Evolutionary conservation across 768 basidiomycete genomes (phyloP), one percentile per base, ranked within the genome.

Genomic region (Strobilomyces confusus): DNA sequence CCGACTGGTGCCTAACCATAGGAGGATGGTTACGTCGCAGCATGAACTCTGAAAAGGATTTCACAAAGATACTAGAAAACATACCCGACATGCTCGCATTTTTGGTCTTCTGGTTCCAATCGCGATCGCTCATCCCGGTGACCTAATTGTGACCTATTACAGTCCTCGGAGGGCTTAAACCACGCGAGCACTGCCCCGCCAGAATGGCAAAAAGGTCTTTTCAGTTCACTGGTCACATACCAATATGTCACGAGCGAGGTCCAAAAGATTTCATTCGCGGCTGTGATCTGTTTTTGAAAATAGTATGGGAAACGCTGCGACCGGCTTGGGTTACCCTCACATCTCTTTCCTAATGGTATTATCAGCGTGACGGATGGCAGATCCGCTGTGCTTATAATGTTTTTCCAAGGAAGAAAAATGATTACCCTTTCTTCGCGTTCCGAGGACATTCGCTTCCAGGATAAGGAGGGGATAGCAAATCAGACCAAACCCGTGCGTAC

Each of bases 341-440:
- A 51, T 36, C 47, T 48, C 56, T 23, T 63, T 62, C 62, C 55
- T 51, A 48, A 57, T 55, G 57, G 55, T 52, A 51, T 61, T 65
- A 63, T 58, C 56, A 44, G 29, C 58, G 48, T 40, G 37, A 53
- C 44, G n/a, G 55, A 45, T 44, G 50, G 45, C 56, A 54, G 54
- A 51, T 60, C 41, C 52, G 36, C 53, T 20, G 42, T 29, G 36
- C 50, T 38, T 32, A 52, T 34, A 13, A 14, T 51, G 20, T 12
- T 45, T 47, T 45, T 37, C 22, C 19, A 34, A 52, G 32, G 14
- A 20, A 44, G 14, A 29, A 51, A 51, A 30, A 26, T 32, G 38
- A 54, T 46, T 34, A 19, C 37, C 45, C 52, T 45, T n/a, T 51
- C 40, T n/a, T 49, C 30, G 25, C 48, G 45, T 48, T 63, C 59